Base-by-base conservation (phyloP, 352 stramenopile genomes). In the Halophytophthora batemanensis region DNA sequence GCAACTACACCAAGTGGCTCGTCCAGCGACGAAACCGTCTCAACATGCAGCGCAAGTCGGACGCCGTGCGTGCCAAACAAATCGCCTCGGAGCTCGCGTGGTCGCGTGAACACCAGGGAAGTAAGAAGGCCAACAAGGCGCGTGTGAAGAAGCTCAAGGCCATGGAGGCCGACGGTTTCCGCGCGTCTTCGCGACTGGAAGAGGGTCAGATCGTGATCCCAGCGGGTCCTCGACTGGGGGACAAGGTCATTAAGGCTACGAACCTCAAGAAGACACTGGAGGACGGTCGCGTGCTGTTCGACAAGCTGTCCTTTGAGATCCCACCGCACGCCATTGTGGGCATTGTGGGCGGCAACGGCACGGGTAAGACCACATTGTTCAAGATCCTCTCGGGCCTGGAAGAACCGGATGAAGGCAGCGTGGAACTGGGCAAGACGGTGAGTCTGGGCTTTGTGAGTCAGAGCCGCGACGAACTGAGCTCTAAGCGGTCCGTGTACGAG, bases 1-100 rank as follows among this genome's bases (percentile, higher is more conserved):
- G 97, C 31, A 99, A 99, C 70, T 99, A 99, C 76, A 96, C 88
- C n/a, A 74, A 86, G 48, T 99, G 96, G 90, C 77, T 99, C 13
- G 87, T 96, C 45, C 85, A 96, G 45, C 98, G 98, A 64, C 81
- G 82, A 29, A 96, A 98, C 49, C 82, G 96, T 8, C 66, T 98
- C 33, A 96, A 96, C 59, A 96, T 93, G 75, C 95, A 99, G 53
- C 96, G 95, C 49, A 96, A 98, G 66, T 74, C 73, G 29, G 78
- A 98, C 61, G 89, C 71, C 10, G 86, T 96, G 23, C 75, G 85
- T 17, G 80, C 83, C 3, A 98, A 98, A 65, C 90, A 97, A 34
- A 92, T 98, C 45, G 66, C 81, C 12, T 82, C 69, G 11, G 95
- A 99, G 65, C 71, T 99, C 29, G 93, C 98, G 63, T 98, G 95